Percentiles rank a stretch among this genome's conserved stretches.
These are phyloP conservation scores for Solanum virginianum DNA, from an alignment of 257 asterid genomes.

Conservation along the genomic window DNA sequence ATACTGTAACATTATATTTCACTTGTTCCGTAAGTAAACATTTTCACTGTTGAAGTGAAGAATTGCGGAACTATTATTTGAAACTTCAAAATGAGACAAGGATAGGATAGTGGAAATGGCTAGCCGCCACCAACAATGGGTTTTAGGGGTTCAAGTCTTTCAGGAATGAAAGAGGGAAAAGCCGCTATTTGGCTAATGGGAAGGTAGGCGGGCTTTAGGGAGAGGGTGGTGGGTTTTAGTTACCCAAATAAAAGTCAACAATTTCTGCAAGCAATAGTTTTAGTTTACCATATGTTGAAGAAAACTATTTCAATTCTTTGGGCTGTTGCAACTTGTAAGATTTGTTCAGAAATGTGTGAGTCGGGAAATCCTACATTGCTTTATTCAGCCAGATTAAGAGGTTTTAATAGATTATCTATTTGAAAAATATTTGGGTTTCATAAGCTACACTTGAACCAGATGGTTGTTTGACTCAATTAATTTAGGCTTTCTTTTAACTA, in stretches of 20 bases:
- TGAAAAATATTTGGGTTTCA: not conserved
- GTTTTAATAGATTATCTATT: not conserved
- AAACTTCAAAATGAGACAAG: not conserved
- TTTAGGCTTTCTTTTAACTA: not conserved
- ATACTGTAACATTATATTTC: not conserved
- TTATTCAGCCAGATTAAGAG: not conserved
- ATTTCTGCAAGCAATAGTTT: not conserved
- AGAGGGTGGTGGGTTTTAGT: not conserved
- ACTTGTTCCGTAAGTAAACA: not conserved
- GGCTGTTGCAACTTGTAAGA: not conserved
- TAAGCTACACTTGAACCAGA: not conserved
- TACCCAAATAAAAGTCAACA: not conserved
- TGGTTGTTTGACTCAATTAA: not conserved
- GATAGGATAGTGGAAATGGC: not conserved
- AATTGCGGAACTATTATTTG: not conserved
- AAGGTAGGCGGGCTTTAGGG: not conserved
- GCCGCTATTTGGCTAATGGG: not conserved
- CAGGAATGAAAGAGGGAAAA: not conserved
- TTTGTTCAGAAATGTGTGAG: not conserved
- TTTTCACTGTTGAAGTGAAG: not conserved
- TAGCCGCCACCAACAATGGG: not conserved
- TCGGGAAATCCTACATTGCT: not conserved
- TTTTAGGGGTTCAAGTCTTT: not conserved
- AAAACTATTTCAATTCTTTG: not conserved
- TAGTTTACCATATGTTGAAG: not conserved